Evolutionary conservation across 2,329 filamentous ascomycete genomes (phyloP).

Genomic region (Cladosporium halotolerans): DNA sequence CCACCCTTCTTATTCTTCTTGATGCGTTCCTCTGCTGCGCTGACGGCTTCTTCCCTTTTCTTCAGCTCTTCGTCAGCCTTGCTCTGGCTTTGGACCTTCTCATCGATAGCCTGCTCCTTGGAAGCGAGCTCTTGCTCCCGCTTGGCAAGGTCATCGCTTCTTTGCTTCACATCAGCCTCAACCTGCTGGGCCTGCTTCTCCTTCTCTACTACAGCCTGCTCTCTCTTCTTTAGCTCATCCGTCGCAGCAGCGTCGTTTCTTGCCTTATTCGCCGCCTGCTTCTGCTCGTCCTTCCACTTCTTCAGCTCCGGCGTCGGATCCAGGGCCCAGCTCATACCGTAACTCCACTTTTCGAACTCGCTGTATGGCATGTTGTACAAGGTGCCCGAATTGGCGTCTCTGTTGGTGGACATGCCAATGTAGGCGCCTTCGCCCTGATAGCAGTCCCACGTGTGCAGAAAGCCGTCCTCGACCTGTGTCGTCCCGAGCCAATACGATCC

Average conservation of each 20-base stretch:
- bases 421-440: not conserved
- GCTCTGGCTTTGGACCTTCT: not conserved
- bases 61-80: slow-evolving; percentile 10
- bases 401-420: slow-evolving; percentile 11
- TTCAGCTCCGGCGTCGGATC: slow-evolving; percentile 13
- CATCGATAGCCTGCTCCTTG: not conserved
- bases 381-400: slow-evolving; percentile 2
- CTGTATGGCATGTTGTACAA: slow-evolving; percentile 7
- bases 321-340: slow-evolving; percentile 12
- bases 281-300: slow-evolving; percentile 11
- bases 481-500: slow-evolving; percentile 14
- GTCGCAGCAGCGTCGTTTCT: not conserved
- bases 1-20: slow-evolving; percentile 13
- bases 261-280: not conserved
- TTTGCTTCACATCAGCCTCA: not conserved
- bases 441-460: slow-evolving; percentile 10
- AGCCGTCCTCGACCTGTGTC: slow-evolving; percentile 11
- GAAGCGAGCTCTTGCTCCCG: not conserved
- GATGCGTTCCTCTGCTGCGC: slow-evolving; percentile 9
- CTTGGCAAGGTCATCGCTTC: not conserved
- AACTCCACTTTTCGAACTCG: slow-evolving; percentile 8
- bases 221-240: slow-evolving; percentile 1
- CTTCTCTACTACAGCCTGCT: not conserved
- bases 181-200: not conserved
- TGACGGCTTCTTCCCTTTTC: slow-evolving; percentile 10